Evolutionary conservation across 495 filamentous ascomycete species (phyloP), one percentile per base, ranked within the genome.

Genomic region (Staphylotrichum tortipilum): DNA sequence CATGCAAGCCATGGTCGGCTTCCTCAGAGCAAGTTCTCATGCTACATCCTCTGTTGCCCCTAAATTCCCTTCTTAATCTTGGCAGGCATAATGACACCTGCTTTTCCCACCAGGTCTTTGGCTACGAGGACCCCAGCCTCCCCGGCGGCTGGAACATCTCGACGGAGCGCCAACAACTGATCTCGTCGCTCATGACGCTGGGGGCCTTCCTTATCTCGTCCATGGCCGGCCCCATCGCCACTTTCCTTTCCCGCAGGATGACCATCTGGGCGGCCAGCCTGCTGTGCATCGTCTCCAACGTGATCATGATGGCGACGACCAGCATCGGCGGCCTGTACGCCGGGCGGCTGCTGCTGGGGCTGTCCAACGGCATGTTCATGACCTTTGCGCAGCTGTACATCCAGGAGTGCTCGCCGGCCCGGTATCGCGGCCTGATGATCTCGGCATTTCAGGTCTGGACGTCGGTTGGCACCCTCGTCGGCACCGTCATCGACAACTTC

Each of bases 401-500:
- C 23, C 50, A 76, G 41, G 41, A 44, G 33, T 44, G 41, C 28
- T 31, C 41, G 6, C 41, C 41, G 14, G 41, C 41, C 7, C 41
- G 41, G 9, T 44, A 44, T 23, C 41, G 41, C 0, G 41, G 41
- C 9, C 29, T 44, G 8, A 44, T 44, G 41, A 44, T 44, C 8
- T 44, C 41, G 6, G 19, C 24, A 0, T 49, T 54, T 23, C 44
- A 77, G 61, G 29, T 44, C 4, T 44, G 41, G 41, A 44, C 41
- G 8, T 33, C 41, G 3, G 28, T 44, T 4, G 70, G 68, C 58
- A 64, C 74, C 8, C 69, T 82, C 11, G 63, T 82, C 42, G 80
- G 79, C 26, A 78, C 80, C 14, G 71, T 82, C 18, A 67, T 84
- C 40, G 80, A 83, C 61, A 81, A 80, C 55, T 74, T 71, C 47